Evolutionary conservation across 1,139 yeast genomes (phyloP).

Genomic region (Eremothecium sinecaudum): DNA sequence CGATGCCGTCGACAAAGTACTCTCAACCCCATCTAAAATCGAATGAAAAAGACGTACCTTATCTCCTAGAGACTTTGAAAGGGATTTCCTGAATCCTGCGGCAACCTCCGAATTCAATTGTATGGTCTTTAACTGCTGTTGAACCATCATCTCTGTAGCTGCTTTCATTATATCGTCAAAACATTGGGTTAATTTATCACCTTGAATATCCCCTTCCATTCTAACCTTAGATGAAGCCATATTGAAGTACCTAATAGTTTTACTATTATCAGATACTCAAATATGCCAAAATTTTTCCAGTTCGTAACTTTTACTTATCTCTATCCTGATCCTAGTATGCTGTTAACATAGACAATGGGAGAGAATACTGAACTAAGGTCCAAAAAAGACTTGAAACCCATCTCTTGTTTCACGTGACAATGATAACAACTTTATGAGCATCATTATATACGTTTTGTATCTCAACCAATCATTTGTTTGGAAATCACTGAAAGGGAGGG

Average conservation of each 20-base stretch:
- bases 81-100: constrained; percentile 22
- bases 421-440: too few relatives aligned
- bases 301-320: too few relatives aligned
- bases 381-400: too few relatives aligned
- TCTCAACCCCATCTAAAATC: constrained; percentile 32
- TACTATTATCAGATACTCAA: too few relatives aligned
- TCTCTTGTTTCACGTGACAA: too few relatives aligned
- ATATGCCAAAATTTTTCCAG: too few relatives aligned
- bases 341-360: too few relatives aligned
- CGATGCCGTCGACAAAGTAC: constrained; percentile 32
- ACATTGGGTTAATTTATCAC: constrained; percentile 26
- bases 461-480: neutral
- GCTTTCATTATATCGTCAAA: constrained; percentile 28
- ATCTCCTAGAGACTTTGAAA: constrained; percentile 22
- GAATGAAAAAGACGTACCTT: constrained; percentile 25
- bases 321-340: too few relatives aligned
- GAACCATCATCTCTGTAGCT: constrained; percentile 28
- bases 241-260: too few relatives aligned
- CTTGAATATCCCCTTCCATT: constrained; percentile 10
- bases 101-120: constrained; percentile 24
- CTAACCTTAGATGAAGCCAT: neutral
- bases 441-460: too few relatives aligned
- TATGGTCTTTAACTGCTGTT: constrained; percentile 30
- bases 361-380: too few relatives aligned
- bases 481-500: neutral